These are phyloP conservation scores for Phytophthora palmivora DNA, from an alignment of 352 stramenopile genomes.

Conservation along the genomic window DNA sequence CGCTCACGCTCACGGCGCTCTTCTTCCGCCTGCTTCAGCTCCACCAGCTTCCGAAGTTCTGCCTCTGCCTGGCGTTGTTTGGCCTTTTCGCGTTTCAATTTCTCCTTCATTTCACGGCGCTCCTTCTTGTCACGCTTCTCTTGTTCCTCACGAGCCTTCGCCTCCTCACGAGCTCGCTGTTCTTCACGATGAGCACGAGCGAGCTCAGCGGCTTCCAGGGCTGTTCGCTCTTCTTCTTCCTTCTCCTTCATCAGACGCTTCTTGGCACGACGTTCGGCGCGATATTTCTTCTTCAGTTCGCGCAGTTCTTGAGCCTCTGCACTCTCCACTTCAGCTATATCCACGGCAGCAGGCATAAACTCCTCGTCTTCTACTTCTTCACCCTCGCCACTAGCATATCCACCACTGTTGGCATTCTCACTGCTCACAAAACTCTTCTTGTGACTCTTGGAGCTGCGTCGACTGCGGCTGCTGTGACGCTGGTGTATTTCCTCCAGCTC, in stretches of 20 bases:
- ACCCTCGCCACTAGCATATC: conserved; percentile 24
- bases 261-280: conserved; percentile 48
- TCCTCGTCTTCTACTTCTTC: conserved; percentile 28
- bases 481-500: conserved; percentile 26
- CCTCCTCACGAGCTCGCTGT: conserved; percentile 48
- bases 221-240: conserved; percentile 46
- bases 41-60: conserved; percentile 42
- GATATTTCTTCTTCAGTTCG: conserved; percentile 44
- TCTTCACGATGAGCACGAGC: conserved; percentile 46
- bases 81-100: conserved; percentile 47
- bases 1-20: conserved; percentile 43
- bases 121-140: conserved; percentile 54
- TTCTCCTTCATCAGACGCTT: conserved; percentile 44
- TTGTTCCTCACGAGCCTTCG: conserved; percentile 44
- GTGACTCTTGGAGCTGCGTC: conserved; percentile 30
- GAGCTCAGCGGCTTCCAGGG: conserved; percentile 44
- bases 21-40: conserved; percentile 51
- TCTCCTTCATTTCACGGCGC: conserved; percentile 47
- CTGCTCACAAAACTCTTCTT: conserved; percentile 44
- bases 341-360: background rate
- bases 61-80: conserved; percentile 49
- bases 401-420: conserved; percentile 23
- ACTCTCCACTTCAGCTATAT: conserved; percentile 19
- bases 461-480: conserved; percentile 34
- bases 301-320: conserved; percentile 40